Evolutionary conservation across 2,329 filamentous ascomycete species (phyloP).

Genomic region (Diplocarpon rosae): DNA sequence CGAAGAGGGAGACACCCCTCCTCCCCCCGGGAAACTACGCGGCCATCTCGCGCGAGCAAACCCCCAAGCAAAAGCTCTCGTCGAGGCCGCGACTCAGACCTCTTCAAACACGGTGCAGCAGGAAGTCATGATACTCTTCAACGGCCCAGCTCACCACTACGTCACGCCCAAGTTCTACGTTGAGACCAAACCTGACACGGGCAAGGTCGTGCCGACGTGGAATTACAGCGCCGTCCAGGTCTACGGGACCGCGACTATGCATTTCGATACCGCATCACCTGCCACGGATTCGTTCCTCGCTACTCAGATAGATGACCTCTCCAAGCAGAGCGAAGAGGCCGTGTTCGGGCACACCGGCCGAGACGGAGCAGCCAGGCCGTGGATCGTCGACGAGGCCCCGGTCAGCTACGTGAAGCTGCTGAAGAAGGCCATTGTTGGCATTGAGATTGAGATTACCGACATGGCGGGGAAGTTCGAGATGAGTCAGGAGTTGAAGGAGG

Average conservation of each 20-base stretch:
- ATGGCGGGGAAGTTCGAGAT: slow-evolving; percentile 56
- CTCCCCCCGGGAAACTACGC: slow-evolving; percentile 31
- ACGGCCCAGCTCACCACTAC: slow-evolving; percentile 46
- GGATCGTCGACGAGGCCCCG: slow-evolving; percentile 48
- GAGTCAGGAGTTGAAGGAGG: slow-evolving; percentile 47
- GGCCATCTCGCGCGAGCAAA: slow-evolving; percentile 54
- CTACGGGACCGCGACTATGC: slow-evolving; percentile 46
- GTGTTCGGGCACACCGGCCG: slow-evolving; percentile 45
- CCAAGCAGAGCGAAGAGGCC: slow-evolving; percentile 36
- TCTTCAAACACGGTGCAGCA: slow-evolving; percentile 29
- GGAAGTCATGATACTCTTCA: slow-evolving; percentile 55
- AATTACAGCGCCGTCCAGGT: slow-evolving; percentile 56
- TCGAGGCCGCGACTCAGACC: slow-evolving; percentile 32
- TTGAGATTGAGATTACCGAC: slow-evolving; percentile 47
- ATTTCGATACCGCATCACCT: slow-evolving; percentile 36
- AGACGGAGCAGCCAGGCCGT: slow-evolving; percentile 31
- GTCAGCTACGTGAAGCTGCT: slow-evolving; percentile 40
- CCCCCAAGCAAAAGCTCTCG: slow-evolving; percentile 51
- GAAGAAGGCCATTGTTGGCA: slow-evolving; percentile 29
- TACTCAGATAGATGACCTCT: slow-evolving; percentile 42
- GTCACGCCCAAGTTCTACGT: slow-evolving; percentile 59
- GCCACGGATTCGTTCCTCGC: slow-evolving; percentile 38
- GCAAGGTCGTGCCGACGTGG: slow-evolving; percentile 61
- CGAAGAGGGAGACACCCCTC: slow-evolving; percentile 26
- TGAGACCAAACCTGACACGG: slow-evolving; percentile 51